These are phyloP conservation scores for Fagus crenata DNA, from an alignment of 306 rosid genomes.

Conservation along the genomic window DNA sequence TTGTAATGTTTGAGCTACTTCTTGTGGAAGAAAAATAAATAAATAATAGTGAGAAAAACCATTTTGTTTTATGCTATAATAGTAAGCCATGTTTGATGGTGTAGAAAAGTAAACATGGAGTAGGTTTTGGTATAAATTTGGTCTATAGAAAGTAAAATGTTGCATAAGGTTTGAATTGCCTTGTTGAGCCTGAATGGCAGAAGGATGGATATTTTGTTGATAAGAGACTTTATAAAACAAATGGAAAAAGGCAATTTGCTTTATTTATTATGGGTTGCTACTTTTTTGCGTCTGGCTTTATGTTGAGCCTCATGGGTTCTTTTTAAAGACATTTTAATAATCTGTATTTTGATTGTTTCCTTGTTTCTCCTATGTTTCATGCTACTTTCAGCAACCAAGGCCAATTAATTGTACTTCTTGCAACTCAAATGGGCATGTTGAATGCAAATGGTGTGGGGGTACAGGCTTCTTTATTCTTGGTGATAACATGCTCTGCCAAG, in stretches of 20 bases:
- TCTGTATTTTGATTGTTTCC: conserved; percentile 17
- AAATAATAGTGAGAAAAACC: neutral
- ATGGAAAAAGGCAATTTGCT: neutral
- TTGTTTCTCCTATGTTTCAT: conserved; percentile 21
- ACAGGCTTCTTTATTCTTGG: conserved; percentile 94
- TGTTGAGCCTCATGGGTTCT: conserved; percentile 7
- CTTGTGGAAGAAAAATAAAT: neutral
- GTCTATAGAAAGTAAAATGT: neutral
- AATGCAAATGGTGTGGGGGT: conserved; percentile 92
- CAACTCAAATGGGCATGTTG: conserved; percentile 72
- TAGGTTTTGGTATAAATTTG: neutral
- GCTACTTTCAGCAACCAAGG: conserved; percentile 75
- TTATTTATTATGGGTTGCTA: neutral
- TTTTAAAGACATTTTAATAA: conserved; percentile 7
- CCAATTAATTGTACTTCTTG: conserved; percentile 85
- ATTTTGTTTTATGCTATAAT: neutral
- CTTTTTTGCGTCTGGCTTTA: neutral
- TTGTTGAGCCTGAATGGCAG: neutral
- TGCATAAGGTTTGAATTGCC: neutral
- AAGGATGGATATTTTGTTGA: neutral
- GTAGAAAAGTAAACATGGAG: too few relatives aligned
- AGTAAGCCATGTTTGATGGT: too few relatives aligned
- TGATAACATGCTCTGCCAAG: conserved; percentile 97
- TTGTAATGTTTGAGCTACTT: neutral
- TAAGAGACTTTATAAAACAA: neutral